Evolutionary conservation across 805 yeast species (phyloP).

Genomic region (Pichia exigua): DNA sequence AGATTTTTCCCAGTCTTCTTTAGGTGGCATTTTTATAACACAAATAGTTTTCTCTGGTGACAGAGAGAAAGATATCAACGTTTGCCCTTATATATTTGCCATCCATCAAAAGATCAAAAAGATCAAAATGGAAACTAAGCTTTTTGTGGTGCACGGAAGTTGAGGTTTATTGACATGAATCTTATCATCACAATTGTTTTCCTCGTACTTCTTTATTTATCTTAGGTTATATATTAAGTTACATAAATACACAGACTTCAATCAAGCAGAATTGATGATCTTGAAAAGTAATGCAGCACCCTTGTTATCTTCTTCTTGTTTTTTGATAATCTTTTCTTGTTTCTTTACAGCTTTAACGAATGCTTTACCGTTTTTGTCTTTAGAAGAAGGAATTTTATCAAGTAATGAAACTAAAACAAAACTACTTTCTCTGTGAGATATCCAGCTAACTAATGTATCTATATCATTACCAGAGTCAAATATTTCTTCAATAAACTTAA

Average conservation of each 20-base stretch:
- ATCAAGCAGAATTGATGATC: conserved; percentile 16
- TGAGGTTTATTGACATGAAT: too few relatives aligned
- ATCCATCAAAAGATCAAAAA: conserved; percentile 5
- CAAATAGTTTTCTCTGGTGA: not conserved
- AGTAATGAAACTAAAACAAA: conserved; percentile 76
- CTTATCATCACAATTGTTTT: too few relatives aligned
- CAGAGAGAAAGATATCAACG: not conserved
- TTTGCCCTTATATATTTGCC: conserved; percentile 13
- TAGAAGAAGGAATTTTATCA: conserved; percentile 47
- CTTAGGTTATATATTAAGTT: not conserved
- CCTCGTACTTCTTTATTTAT: not conserved
- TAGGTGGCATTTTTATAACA: conserved; percentile 73
- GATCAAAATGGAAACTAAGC: not conserved
- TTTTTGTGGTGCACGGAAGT: not conserved
- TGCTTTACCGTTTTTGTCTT: conserved; percentile 33
- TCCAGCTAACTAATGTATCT: conserved; percentile 55
- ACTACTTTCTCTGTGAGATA: conserved; percentile 53
- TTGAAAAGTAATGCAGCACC: conserved; percentile 51
- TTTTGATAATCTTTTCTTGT: conserved; percentile 35
- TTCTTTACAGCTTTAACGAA: conserved; percentile 50
- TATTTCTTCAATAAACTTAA: conserved; percentile 34
- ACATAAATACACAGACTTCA: not conserved
- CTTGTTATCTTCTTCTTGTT: conserved; percentile 42
- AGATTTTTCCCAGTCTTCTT: conserved; percentile 98
- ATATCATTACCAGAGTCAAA: conserved; percentile 46